phyloP scores from a whole-genome alignment of 2,329 filamentous ascomycete genomes.

The Claviceps lovelessii region DNA sequence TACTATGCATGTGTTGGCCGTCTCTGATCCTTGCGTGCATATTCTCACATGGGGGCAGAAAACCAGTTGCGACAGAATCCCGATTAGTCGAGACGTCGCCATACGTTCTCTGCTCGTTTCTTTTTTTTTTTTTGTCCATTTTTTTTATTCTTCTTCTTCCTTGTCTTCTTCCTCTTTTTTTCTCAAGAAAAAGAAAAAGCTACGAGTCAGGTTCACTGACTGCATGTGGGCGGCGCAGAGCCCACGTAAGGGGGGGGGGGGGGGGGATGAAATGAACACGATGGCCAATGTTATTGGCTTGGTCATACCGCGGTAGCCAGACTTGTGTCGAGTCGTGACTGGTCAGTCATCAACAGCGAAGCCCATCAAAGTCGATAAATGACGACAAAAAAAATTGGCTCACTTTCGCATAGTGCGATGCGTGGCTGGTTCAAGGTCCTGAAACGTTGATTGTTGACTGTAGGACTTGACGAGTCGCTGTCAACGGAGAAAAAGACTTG shows the following conservation, averaged over 20 bases:
- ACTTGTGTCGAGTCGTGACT: background rate
- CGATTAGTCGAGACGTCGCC: too few relatives aligned
- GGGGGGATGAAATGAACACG: too few relatives aligned
- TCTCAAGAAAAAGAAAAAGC: too few relatives aligned
- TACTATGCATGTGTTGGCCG: background rate
- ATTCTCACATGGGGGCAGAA: background rate
- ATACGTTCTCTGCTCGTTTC: too few relatives aligned
- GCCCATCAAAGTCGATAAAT: background rate
- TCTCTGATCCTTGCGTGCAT: background rate
- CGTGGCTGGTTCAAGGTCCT: background rate
- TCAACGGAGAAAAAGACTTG: background rate
- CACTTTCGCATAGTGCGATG: background rate
- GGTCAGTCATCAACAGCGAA: background rate
- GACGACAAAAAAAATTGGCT: background rate
- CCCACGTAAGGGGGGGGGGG: background rate
- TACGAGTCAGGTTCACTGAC: background rate
- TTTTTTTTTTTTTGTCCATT: background rate
- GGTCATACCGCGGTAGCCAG: background rate
- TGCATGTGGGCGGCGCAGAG: background rate
- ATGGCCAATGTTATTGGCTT: too few relatives aligned
- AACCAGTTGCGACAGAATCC: background rate
- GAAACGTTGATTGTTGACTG: background rate
- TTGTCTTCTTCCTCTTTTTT: too few relatives aligned
- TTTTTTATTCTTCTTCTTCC: too few relatives aligned
- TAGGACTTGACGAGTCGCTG: background rate